phyloP scores from a whole-genome alignment of 2,329 filamentous ascomycete genomes.

The Aspergillaceae sp. region DNA sequence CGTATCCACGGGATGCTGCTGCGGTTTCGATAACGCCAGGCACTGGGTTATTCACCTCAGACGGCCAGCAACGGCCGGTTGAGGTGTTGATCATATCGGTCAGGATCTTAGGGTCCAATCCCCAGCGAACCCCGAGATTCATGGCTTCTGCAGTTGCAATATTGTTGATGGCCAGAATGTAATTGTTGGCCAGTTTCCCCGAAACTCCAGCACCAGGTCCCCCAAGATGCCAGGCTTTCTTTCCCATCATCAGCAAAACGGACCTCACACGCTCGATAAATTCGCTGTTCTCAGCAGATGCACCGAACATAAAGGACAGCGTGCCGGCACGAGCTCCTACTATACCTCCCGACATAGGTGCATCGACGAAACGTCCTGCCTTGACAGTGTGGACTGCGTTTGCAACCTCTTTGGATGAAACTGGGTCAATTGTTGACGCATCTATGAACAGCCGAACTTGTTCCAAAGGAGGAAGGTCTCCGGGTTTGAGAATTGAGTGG shows the following conservation, averaged over 20 bases:
- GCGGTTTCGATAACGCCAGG: slow-evolving; percentile 69
- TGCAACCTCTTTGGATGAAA: slow-evolving; percentile 71
- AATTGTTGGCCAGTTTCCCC: slow-evolving; percentile 95
- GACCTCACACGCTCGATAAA: slow-evolving; percentile 58
- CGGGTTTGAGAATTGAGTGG: slow-evolving; percentile 59
- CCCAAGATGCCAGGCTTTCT: slow-evolving; percentile 77
- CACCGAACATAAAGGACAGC: slow-evolving; percentile 92
- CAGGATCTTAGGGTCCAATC: slow-evolving; percentile 57
- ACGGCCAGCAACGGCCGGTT: slow-evolving; percentile 93
- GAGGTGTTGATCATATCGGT: slow-evolving; percentile 85
- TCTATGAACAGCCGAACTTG: slow-evolving; percentile 79
- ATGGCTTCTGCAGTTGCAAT: slow-evolving; percentile 61
- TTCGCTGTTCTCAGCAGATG: slow-evolving; percentile 38
- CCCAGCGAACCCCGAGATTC: slow-evolving; percentile 57
- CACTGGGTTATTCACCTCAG: slow-evolving; percentile 91
- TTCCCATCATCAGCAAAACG: slow-evolving; percentile 73
- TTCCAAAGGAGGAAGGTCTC: slow-evolving; percentile 41
- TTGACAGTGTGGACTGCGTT: slow-evolving; percentile 56
- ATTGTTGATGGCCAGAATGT: slow-evolving; percentile 89
- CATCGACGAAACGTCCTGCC: slow-evolving; percentile 77
- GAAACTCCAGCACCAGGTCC: slow-evolving; percentile 75
- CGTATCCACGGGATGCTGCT: slow-evolving; percentile 67
- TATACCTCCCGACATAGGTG: slow-evolving; percentile 93
- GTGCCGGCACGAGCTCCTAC: slow-evolving; percentile 82
- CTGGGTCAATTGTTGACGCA: slow-evolving; percentile 91